Evolutionary conservation across 345 rosid species (phyloP).

Genomic region (Populus simonii): DNA sequence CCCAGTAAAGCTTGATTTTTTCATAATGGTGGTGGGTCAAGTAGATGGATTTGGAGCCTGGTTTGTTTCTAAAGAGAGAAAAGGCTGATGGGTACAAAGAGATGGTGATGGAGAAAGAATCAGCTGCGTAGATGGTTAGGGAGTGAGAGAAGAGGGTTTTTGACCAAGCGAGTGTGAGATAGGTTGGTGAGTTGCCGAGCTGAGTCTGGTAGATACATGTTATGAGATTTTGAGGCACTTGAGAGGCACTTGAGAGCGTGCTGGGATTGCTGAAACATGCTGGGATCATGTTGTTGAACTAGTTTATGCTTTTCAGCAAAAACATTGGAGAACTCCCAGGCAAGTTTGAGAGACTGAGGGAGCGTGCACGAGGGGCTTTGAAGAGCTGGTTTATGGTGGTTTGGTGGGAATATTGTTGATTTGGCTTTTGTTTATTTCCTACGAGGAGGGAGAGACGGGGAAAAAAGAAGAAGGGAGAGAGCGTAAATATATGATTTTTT

Average conservation of each 20-base stretch:
- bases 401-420: too few relatives aligned
- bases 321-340: not conserved
- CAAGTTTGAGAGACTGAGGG: not conserved
- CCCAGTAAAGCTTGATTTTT: slow-evolving; percentile 55
- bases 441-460: too few relatives aligned
- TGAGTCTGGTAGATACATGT: slow-evolving; percentile 46
- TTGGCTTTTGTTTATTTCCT: too few relatives aligned
- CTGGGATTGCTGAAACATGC: slow-evolving; percentile 48
- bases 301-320: not conserved
- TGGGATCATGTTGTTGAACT: slow-evolving; percentile 39
- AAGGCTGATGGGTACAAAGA: slow-evolving; percentile 42
- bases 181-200: slow-evolving; percentile 34
- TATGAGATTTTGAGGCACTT: slow-evolving; percentile 46
- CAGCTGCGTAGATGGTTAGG: slow-evolving; percentile 43
- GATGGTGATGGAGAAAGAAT: slow-evolving; percentile 47
- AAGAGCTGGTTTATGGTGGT: not conserved
- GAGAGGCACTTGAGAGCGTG: slow-evolving; percentile 28
- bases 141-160: slow-evolving; percentile 46
- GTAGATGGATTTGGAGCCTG: slow-evolving; percentile 53
- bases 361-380: not conserved
- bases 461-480: too few relatives aligned
- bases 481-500: too few relatives aligned
- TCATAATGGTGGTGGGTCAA: slow-evolving; percentile 37
- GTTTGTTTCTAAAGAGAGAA: slow-evolving; percentile 42
- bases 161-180: slow-evolving; percentile 54